Conservation (phyloP, 306 rosid species). For the Malus asiatica region DNA sequence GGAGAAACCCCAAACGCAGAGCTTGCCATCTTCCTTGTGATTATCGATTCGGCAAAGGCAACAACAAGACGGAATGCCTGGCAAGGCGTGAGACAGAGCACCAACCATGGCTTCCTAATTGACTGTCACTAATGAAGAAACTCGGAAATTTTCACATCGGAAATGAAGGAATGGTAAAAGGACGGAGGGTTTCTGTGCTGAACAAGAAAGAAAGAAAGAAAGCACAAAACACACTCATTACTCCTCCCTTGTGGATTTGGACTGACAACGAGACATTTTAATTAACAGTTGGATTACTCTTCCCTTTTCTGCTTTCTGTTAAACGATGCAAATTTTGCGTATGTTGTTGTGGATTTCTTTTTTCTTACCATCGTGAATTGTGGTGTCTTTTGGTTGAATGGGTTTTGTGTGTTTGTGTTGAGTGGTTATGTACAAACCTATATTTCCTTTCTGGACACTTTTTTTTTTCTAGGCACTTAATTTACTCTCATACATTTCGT, state of each 20-base stretch:
- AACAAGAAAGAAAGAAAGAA: background rate
- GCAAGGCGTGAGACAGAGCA: conserved; percentile 45
- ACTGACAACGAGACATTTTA: too few species aligned
- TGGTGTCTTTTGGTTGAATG: too few species aligned
- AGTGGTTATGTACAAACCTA: too few species aligned
- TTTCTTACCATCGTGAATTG: too few species aligned
- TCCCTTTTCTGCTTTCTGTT: background rate
- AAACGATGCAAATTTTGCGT: too few species aligned
- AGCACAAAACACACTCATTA: too few species aligned
- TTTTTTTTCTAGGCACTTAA: too few species aligned
- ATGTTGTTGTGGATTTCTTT: background rate
- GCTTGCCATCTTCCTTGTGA: conserved; percentile 10
- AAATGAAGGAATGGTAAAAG: background rate
- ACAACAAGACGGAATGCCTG: conserved; percentile 33
- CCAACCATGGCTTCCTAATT: conserved; percentile 38
- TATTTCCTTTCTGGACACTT: too few species aligned
- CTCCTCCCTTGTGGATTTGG: too few species aligned
- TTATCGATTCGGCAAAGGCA: conserved; percentile 26
- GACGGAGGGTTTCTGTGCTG: background rate
- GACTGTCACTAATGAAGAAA: background rate
- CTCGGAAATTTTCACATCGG: background rate
- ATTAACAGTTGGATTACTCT: too few species aligned
- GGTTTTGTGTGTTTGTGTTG: too few species aligned
- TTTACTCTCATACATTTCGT: too few species aligned
- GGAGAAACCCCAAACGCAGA: conserved; percentile 18